These are phyloP conservation scores for Mycosarcoma maydis DNA, from an alignment of 1,284 basidiomycete genomes.

Conservation along the genomic window DNA sequence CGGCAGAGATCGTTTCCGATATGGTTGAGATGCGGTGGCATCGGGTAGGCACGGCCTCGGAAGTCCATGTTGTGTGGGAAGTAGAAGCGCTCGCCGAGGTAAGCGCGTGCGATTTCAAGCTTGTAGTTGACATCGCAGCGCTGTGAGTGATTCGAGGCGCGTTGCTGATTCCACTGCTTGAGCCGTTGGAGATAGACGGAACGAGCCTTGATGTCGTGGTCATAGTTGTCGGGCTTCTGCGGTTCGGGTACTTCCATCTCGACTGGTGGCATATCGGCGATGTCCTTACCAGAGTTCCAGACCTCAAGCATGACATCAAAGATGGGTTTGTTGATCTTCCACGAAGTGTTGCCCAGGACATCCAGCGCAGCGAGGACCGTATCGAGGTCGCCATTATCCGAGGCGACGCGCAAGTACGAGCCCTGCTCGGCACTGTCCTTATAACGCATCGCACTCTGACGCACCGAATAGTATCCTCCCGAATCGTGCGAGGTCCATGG, in stretches of 20 bases:
- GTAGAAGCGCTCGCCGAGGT: slow-evolving; percentile 86
- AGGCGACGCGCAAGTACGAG: slow-evolving; percentile 81
- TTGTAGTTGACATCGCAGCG: slow-evolving; percentile 96
- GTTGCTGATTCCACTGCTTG: slow-evolving; percentile 70
- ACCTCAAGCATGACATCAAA: slow-evolving; percentile 78
- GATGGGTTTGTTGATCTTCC: slow-evolving; percentile 83
- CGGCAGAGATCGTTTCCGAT: slow-evolving; percentile 94
- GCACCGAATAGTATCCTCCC: slow-evolving; percentile 79
- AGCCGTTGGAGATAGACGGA: slow-evolving; percentile 74
- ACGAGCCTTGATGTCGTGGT: slow-evolving; percentile 76
- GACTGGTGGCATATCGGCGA: slow-evolving; percentile 68
- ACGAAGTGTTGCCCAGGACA: slow-evolving; percentile 87
- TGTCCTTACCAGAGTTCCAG: slow-evolving; percentile 77
- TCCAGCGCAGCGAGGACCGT: slow-evolving; percentile 88
- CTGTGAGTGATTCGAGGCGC: slow-evolving; percentile 75
- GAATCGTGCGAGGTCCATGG: slow-evolving; percentile 83
- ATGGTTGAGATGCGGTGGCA: slow-evolving; percentile 94
- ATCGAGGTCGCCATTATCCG: slow-evolving; percentile 80
- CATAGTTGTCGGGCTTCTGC: slow-evolving; percentile 73
- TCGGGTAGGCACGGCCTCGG: slow-evolving; percentile 94
- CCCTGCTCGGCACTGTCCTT: slow-evolving; percentile 90
- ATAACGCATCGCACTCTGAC: slow-evolving; percentile 78
- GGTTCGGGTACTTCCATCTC: slow-evolving; percentile 69
- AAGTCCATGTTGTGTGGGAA: slow-evolving; percentile 98
- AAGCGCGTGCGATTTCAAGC: slow-evolving; percentile 92